Evolutionary conservation across 257 asterid genomes (phyloP), one percentile per base, ranked within the genome.

Genomic region (Orobanche coerulescens): DNA sequence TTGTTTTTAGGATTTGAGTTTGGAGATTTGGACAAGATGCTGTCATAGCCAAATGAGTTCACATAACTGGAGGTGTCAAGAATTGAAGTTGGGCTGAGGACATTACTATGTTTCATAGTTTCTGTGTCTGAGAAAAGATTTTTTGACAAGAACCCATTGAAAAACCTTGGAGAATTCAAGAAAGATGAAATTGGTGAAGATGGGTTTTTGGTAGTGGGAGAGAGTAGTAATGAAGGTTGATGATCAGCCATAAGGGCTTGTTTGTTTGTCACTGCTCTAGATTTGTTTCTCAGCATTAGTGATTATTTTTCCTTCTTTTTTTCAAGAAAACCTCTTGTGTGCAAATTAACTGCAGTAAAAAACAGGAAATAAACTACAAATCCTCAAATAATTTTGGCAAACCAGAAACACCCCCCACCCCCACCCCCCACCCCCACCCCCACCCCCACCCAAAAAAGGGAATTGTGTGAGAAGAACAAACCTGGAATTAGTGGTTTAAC

Each of bases 31-130:
- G 64, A 30, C 18, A 47, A 28, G 13, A 11, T 47, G 16, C 46
- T 74, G 52, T 82, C 88, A 68, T 69, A 61, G 42, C 82, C 84
- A 58, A 83, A 81, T 1, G 75, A 83, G 75, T 79, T 80, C 6
- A 60, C 72, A 65, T 78, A 69, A 71, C 67, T 76, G 56, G 76
- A 30, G 22, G 79, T 64, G 47, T 85, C 94, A 73, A 84, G 93
- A 75, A 84, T 82, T 33, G 94, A 84, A 46, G 87, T 88, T 46
- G 98, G 95, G n/a, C 83, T 81, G 70, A 61, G 65, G n/a, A 67
- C 65, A 10, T 9, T 22, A 23, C 0, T 8, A 25, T 16, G n/a
- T n/a, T n/a, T n/a, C n/a, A n/a, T 47, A 44, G n/a, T 33, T 5
- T 72, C 83, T 1, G 77, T 23, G 8, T 84, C 91, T 11, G 56